Percentiles rank a stretch among this genome's conserved stretches.
phyloP scores from a whole-genome alignment of 140 eudicot species.

The Oenanthe javanica region DNA sequence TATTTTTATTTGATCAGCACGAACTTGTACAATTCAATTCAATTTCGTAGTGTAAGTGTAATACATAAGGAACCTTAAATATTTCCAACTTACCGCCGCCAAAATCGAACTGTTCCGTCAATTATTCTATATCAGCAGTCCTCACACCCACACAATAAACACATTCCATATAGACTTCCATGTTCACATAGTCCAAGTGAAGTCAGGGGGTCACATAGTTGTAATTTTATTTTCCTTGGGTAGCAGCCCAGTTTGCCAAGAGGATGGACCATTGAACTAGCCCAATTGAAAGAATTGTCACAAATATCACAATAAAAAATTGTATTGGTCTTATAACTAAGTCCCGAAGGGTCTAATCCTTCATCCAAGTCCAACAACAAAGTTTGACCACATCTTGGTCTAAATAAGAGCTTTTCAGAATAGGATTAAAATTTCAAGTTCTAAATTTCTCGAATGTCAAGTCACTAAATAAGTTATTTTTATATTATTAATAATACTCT shows the following conservation, averaged over 20 bases:
- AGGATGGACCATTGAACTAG: background rate
- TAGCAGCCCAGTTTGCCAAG: background rate
- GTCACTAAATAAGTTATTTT: no score
- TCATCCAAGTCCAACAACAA: background rate
- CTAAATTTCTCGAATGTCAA: no score
- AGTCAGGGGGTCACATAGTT: background rate
- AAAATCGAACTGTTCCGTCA: background rate
- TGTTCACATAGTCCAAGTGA: background rate
- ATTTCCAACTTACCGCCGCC: background rate
- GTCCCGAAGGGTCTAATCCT: background rate
- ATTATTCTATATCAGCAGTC: no score
- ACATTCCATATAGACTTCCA: background rate
- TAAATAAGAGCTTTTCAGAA: background rate
- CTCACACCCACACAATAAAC: background rate
- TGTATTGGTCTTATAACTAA: background rate
- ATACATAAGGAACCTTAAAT: background rate
- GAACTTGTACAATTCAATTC: background rate
- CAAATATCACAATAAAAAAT: background rate
- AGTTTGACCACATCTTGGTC: background rate
- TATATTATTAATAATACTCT: no score
- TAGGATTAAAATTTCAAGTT: background rate
- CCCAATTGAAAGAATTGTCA: background rate
- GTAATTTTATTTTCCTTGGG: background rate
- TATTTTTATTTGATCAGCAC: background rate
- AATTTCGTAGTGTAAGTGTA: background rate